These are phyloP conservation scores for Rugonectria rugulosa DNA, from an alignment of 2,329 filamentous ascomycete genomes.

Conservation along the genomic window DNA sequence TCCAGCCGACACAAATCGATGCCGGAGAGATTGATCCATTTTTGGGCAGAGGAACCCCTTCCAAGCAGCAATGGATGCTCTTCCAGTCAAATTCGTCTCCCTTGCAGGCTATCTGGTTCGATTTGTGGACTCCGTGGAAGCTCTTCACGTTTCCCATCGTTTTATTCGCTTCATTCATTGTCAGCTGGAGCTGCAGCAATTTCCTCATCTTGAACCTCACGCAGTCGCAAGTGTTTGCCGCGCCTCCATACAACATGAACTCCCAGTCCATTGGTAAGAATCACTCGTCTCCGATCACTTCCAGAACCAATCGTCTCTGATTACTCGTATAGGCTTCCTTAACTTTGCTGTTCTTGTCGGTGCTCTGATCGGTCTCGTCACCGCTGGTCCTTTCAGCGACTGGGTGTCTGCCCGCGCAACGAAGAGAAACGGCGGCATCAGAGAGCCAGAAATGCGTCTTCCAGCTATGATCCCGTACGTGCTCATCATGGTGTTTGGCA, in stretches of 20 bases:
- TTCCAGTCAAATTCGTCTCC: neutral
- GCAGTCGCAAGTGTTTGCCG: conserved; percentile 14
- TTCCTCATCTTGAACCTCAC: conserved; percentile 19
- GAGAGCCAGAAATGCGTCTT: conserved; percentile 58
- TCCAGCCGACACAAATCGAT: neutral
- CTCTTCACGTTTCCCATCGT: conserved; percentile 20
- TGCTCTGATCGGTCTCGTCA: conserved; percentile 49
- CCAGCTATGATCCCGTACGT: conserved; percentile 55
- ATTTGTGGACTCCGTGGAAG: conserved; percentile 11
- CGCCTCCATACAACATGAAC: conserved; percentile 24
- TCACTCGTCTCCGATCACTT: neutral
- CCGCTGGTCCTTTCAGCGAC: conserved; percentile 54
- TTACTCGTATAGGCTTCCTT: conserved; percentile 47
- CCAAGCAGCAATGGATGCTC: conserved; percentile 1
- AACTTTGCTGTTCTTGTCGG: conserved; percentile 56
- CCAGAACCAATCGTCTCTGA: neutral
- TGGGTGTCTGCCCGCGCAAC: conserved; percentile 51
- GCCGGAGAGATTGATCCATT: neutral
- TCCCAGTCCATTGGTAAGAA: conserved; percentile 8
- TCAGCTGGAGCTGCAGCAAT: conserved; percentile 18
- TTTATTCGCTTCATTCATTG: conserved; percentile 14
- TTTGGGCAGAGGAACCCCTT: neutral
- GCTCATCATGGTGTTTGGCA: conserved; percentile 53
- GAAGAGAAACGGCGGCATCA: conserved; percentile 52
- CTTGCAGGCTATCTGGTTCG: neutral